Percentiles rank a stretch among this genome's conserved stretches.
Conservation (phyloP, 768 basidiomycete genomes). For the Wakefieldia striispora region DNA sequence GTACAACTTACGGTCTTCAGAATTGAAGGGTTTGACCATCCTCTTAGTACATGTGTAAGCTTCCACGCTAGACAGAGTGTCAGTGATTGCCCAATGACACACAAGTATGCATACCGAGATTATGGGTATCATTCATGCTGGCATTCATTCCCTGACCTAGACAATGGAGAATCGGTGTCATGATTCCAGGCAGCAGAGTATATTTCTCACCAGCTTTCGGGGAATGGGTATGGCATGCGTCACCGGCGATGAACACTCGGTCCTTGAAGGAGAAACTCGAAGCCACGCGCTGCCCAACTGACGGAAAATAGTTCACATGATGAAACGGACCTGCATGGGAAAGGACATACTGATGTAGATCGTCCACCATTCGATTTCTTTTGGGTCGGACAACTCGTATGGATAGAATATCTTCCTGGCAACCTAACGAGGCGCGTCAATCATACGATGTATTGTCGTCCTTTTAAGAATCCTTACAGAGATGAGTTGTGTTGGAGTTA, state of each 20-base stretch:
- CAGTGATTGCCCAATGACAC: constrained; percentile 34
- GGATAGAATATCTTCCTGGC: constrained; percentile 57
- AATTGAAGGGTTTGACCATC: constrained; percentile 26
- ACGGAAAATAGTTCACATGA: background rate
- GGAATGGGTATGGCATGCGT: constrained; percentile 70
- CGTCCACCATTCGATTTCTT: constrained; percentile 69
- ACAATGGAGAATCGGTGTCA: background rate
- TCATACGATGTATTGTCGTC: background rate
- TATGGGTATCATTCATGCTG: constrained; percentile 31
- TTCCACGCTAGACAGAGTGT: too few species aligned
- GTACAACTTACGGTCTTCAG: too few species aligned
- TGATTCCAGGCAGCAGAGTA: background rate
- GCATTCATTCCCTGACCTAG: constrained; percentile 70
- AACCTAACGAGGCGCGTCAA: constrained; percentile 35
- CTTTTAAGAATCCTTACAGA: constrained; percentile 36
- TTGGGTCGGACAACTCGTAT: constrained; percentile 47
- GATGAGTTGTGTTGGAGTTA: constrained; percentile 51
- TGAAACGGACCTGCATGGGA: background rate
- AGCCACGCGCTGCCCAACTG: constrained; percentile 76
- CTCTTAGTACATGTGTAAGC: too few species aligned
- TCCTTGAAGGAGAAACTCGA: constrained; percentile 57
- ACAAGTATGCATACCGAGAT: constrained; percentile 44
- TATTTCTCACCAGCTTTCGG: constrained; percentile 54
- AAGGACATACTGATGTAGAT: constrained; percentile 57
- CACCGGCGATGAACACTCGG: constrained; percentile 74